Percentiles rank a stretch among this genome's conserved stretches.
Conservation (phyloP, 805 yeast species). For the Candida vartiovaarae region DNA sequence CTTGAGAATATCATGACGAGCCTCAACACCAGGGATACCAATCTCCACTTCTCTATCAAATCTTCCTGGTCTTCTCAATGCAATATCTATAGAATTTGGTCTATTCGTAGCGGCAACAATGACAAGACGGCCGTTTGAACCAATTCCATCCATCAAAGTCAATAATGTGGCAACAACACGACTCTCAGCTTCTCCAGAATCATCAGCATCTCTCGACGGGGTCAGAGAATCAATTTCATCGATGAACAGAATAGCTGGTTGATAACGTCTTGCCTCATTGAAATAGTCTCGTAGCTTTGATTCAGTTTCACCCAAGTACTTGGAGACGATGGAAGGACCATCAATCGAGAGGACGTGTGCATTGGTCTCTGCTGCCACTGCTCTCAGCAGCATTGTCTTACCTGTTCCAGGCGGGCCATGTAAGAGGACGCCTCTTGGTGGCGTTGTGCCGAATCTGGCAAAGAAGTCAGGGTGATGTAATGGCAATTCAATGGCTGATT, state of each 20-base stretch:
- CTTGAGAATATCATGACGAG: conserved; percentile 64
- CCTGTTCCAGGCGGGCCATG: conserved; percentile 99
- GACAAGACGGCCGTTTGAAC: conserved; percentile 56
- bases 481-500: conserved; percentile 72
- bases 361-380: conserved; percentile 69
- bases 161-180: conserved; percentile 85
- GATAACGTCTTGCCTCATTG: conserved; percentile 75
- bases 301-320: conserved; percentile 93
- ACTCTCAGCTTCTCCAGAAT: conserved; percentile 83
- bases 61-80: conserved; percentile 79
- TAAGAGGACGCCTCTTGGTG: conserved; percentile 87
- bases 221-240: conserved; percentile 94
- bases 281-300: conserved; percentile 74
- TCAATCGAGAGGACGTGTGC: conserved; percentile 83
- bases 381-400: conserved; percentile 78
- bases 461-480: conserved; percentile 71
- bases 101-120: conserved; percentile 70
- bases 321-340: conserved; percentile 89
- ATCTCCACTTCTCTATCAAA: conserved; percentile 86
- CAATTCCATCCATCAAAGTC: conserved; percentile 76
- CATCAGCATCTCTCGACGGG: conserved; percentile 79
- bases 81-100: conserved; percentile 62
- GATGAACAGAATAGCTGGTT: conserved; percentile 81
- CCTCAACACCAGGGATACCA: conserved; percentile 84
- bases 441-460: conserved; percentile 77